Evolutionary conservation across 1,284 basidiomycete species (phyloP), one percentile per base, ranked within the genome.

Genomic region (Puccinia hordei): DNA sequence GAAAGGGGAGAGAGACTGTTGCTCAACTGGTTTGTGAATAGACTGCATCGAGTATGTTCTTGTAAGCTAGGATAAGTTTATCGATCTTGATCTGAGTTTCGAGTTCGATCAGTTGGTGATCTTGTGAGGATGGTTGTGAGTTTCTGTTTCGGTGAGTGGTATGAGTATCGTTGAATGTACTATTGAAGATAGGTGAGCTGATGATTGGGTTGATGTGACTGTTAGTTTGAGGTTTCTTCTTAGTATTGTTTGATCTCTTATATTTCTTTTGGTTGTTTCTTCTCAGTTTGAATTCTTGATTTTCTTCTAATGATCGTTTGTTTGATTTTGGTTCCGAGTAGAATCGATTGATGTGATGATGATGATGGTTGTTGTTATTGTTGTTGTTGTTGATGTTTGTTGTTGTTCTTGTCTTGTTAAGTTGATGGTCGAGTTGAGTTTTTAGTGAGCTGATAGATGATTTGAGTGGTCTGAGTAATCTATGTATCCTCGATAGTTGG

Each of bases 1-100:
- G 13, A 41, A 72, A 15, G 6, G 33, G 4, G 65, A 68, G 41
- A 3, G 17, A 13, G 57, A 2, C 22, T 5, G 69, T 53, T 72
- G 44, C 49, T 19, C 2, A 27, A 44, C 6, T 22, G 19, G 38
- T 30, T 35, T 33, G 9, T 19, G 35, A 33, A 44, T 12, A 15
- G 35, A 46, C 33, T 19, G 73, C 57, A 75, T 75, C 73, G 19
- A 75, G 57, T 2, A 75, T 65, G 44, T 75, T 75, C 33, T 75
- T 75, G 61, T 75, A 75, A 41, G 73, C 57, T 17, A 57, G 27
- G 24, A 75, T 65, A 1, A 75, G n/a, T 30, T 75, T 75, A 17
- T 63, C 38, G 57, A 63, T 19, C 46, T 63, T 75, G 35, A 49
- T 63, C 46, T 75, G 38, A 49, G 61, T 75, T 46, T 75, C 57